A percentile compares a stretch with the other conserved stretches of the same genome.
Evolutionary conservation across 129 eudicot species (phyloP).

Genomic region (Pittosporum tobira): DNA sequence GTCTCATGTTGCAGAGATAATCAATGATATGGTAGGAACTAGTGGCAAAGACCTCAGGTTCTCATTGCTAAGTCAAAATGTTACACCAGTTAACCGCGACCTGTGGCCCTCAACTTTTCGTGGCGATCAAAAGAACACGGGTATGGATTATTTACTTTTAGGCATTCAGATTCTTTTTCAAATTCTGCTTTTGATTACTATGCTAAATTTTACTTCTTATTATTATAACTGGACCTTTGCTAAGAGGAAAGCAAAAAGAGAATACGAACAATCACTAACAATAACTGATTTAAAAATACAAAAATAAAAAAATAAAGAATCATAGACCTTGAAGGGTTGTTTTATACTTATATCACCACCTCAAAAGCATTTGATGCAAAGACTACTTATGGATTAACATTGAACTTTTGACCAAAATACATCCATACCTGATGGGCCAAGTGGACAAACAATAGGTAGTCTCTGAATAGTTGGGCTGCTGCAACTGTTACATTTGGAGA

Average conservation of each 20-base stretch:
- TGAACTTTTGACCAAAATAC: too few relatives aligned
- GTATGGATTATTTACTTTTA: conserved; percentile 24
- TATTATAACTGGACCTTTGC: not conserved
- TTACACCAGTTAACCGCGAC: conserved; percentile 20
- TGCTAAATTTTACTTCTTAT: not conserved
- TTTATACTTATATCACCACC: too few relatives aligned
- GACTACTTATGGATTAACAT: too few relatives aligned
- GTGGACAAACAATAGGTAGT: too few relatives aligned
- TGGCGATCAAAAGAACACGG: conserved; percentile 23
- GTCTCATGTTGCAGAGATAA: conserved; percentile 29
- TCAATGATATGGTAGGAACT: conserved; percentile 10
- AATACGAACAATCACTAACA: not conserved
- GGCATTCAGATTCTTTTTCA: not conserved
- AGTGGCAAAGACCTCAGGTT: conserved; percentile 7
- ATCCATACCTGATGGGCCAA: too few relatives aligned
- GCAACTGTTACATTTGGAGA: too few relatives aligned
- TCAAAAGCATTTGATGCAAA: too few relatives aligned
- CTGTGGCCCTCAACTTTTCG: conserved; percentile 24
- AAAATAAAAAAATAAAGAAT: too few relatives aligned
- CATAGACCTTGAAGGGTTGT: too few relatives aligned
- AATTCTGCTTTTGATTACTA: not conserved
- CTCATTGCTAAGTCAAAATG: conserved; percentile 13
- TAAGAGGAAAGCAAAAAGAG: too few relatives aligned
- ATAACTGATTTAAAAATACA: too few relatives aligned
- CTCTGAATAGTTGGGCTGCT: too few relatives aligned